Evolutionary conservation across 371 early-diverging fungal species (phyloP), one percentile per base, ranked within the genome.

Genomic region (Fennellomyces sp.): DNA sequence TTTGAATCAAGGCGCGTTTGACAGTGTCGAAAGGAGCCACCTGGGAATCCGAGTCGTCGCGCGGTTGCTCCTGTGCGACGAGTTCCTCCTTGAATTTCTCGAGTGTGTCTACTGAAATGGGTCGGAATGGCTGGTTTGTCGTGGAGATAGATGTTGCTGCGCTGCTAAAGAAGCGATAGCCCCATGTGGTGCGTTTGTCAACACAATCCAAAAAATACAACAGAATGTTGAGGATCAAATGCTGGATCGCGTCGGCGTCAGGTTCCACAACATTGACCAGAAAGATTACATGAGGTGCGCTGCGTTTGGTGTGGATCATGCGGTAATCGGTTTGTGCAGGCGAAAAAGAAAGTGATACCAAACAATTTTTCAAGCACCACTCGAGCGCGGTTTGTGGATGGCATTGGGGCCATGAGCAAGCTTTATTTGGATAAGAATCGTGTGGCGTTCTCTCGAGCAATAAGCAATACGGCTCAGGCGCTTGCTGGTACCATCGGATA

Each of bases 251-350:
- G 19, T 33, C 33, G 3, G 29, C 31, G 15, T 25, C 33, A n/a
- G 58, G 29, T 31, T 49, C 33, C 13, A 48, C 21, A 21, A 41
- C 23, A 35, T 60, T 51, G 27, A 60, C 39, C 21, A 60, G 27
- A 26, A 60, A 52, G 28, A 60, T 38, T 31, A 60, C 52, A 52
- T 60, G 60, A 21, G 60, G 60, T 10, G 60, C 48, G 36, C 48
- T 47, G 12, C 58, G 58, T 25, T 57, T 57, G 33, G 7, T 53
- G 33, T 27, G 4, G 50, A 13, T 52, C 25, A 31, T 52, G 21
- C 8, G n/a, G 33, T 21, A 28, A 3, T 19, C 30, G 12, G 15
- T 10, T 33, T 23, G 7, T 6, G 1, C 7, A 21, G 45, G 11
- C 19, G 28, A n/a, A 33, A 31, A 31, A 52, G 27, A 30, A 51